phyloP scores from a whole-genome alignment of 2,329 filamentous ascomycete genomes.

The Pseudogymnoascus destructans region DNA sequence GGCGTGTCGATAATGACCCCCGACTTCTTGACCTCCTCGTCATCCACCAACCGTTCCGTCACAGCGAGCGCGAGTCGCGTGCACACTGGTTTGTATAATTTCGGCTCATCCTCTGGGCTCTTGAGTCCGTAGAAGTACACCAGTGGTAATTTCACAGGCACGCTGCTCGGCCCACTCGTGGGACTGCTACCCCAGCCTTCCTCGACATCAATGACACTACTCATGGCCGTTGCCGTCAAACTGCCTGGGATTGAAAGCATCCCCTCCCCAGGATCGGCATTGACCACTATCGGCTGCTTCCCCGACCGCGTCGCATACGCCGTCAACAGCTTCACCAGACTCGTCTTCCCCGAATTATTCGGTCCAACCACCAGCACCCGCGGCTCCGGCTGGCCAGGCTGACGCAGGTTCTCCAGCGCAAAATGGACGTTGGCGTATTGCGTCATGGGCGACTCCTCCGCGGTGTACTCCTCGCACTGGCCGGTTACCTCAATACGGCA shows the following conservation, averaged over 20 bases:
- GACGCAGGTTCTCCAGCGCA: conserved; percentile 61
- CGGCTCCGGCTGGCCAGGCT: conserved; percentile 46
- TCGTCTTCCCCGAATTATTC: conserved; percentile 71
- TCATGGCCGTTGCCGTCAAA: conserved; percentile 74
- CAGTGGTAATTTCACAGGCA: conserved; percentile 83
- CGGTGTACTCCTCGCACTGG: conserved; percentile 42
- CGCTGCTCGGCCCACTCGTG: conserved; percentile 74
- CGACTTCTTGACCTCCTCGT: conserved; percentile 53
- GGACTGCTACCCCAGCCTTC: conserved; percentile 83
- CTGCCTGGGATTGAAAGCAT: conserved; percentile 68
- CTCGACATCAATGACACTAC: conserved; percentile 75
- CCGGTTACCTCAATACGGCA: conserved; percentile 71
- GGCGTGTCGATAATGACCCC: conserved; percentile 82
- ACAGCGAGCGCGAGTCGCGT: conserved; percentile 68
- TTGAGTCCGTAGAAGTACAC: conserved; percentile 78
- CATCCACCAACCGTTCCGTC: conserved; percentile 63
- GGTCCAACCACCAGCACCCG: conserved; percentile 76
- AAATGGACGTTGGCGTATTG: conserved; percentile 79
- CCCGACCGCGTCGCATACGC: conserved; percentile 66
- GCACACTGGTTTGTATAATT: conserved; percentile 59
- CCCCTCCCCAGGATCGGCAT: conserved; percentile 70
- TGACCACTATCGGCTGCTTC: conserved; percentile 67
- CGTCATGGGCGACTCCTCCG: conserved; percentile 70
- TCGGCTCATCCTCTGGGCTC: conserved; percentile 57
- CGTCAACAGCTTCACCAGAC: conserved; percentile 60